Evolutionary conservation across 2,329 filamentous ascomycete species (phyloP).

Genomic region (Epichloe gansuensis): DNA sequence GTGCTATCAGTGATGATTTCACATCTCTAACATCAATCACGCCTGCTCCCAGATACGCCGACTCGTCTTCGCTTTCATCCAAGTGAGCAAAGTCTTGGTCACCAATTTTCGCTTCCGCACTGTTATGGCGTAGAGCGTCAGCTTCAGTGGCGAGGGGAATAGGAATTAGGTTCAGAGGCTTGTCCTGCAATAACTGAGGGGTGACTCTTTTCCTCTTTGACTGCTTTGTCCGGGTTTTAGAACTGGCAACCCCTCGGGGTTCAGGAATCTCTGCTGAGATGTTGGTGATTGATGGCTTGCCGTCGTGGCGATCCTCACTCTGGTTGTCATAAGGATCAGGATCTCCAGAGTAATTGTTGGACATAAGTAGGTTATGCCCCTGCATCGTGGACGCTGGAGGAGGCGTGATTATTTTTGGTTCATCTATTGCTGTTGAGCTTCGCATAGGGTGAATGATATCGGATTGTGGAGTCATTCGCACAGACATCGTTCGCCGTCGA

Average conservation of each 20-base stretch:
- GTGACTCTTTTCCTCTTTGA: conserved; percentile 17
- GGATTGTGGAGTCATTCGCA: conserved; percentile 2
- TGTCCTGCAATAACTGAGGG: conserved; percentile 12
- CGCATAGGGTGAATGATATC: background rate
- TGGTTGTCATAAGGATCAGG: background rate
- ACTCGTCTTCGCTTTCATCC: conserved; percentile 10
- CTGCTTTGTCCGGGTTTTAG: conserved; percentile 11
- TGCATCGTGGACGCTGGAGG: background rate
- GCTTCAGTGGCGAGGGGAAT: conserved; percentile 6
- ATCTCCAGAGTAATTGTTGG: background rate
- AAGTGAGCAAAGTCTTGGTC: conserved; percentile 4
- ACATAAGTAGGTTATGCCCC: background rate
- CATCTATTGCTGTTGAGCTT: background rate
- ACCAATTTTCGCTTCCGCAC: too few species aligned
- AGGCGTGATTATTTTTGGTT: background rate
- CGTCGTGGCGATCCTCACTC: background rate
- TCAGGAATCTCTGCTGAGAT: background rate
- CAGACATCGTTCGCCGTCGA: background rate
- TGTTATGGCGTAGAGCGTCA: background rate
- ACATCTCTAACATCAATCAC: conserved; percentile 15
- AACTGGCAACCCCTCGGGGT: background rate
- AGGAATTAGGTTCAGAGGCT: background rate
- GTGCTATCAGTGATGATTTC: conserved; percentile 9
- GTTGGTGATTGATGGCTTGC: background rate
- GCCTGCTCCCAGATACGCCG: conserved; percentile 25